Percentiles rank a stretch among this genome's conserved stretches.
Conservation (phyloP, 2,329 filamentous ascomycete species). For the Penicillium corylophilum region DNA sequence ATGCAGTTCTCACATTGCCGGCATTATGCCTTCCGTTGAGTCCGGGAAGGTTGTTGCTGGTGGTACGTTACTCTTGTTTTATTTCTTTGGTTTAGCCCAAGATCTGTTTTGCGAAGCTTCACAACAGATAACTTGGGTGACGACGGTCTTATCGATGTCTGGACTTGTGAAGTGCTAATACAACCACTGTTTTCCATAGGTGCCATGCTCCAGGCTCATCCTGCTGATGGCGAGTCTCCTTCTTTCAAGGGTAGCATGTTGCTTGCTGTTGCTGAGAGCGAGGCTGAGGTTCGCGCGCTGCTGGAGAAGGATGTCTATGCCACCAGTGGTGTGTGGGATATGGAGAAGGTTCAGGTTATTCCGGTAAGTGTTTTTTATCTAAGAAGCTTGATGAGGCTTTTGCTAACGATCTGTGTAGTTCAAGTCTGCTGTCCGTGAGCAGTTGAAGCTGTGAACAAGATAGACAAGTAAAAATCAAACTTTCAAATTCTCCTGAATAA, state of each 20-base stretch:
- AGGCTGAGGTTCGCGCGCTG: constrained; percentile 66
- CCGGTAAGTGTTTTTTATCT: constrained; percentile 28
- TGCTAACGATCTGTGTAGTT: constrained; percentile 24
- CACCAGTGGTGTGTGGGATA: constrained; percentile 74
- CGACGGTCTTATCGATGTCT: no score
- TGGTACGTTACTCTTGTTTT: constrained; percentile 46
- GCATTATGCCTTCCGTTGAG: constrained; percentile 54
- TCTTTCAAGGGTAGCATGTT: constrained; percentile 73
- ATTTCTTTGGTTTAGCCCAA: not conserved
- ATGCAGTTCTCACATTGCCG: constrained; percentile 56
- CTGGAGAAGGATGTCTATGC: constrained; percentile 73
- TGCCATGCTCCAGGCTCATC: constrained; percentile 65
- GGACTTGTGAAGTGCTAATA: not conserved
- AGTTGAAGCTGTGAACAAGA: constrained; percentile 2
- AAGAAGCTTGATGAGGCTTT: not conserved
- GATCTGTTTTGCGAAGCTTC: no score
- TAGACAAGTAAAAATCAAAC: not conserved
- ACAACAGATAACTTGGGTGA: no score
- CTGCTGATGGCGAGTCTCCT: constrained; percentile 60
- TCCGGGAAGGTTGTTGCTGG: constrained; percentile 63
- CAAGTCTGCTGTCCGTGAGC: constrained; percentile 31
- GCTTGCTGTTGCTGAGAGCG: constrained; percentile 64
- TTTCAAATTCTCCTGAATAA: no score
- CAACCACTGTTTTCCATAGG: constrained; percentile 50
- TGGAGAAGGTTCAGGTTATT: constrained; percentile 58